Conservation (phyloP, 2,329 filamentous ascomycete species). For the Aspergillus japonicus region DNA sequence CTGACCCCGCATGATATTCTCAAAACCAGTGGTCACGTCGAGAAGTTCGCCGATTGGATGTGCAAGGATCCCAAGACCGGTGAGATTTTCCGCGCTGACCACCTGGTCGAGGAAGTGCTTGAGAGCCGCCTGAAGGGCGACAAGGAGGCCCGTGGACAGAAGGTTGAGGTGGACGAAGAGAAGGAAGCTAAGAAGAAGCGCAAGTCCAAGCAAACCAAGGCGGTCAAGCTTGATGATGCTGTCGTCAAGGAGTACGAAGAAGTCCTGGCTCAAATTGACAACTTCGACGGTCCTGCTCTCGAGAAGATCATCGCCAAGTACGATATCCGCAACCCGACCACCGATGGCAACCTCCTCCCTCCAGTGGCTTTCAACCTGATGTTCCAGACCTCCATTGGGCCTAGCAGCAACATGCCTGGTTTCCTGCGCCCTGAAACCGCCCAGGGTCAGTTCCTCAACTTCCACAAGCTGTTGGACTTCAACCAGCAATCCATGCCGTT, state of each 20-base stretch:
- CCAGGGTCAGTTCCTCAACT: constrained; percentile 97
- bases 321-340: constrained; percentile 83
- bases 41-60: constrained; percentile 99
- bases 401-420: constrained; percentile 80
- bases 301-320: constrained; percentile 87
- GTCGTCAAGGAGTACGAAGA: constrained; percentile 88
- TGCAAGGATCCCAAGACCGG: constrained; percentile 98
- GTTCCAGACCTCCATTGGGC: constrained; percentile 95
- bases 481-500: constrained; percentile 96
- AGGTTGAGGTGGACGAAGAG: constrained; percentile 64
- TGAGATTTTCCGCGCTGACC: constrained; percentile 93
- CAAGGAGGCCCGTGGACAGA: constrained; percentile 85
- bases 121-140: constrained; percentile 84
- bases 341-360: constrained; percentile 70
- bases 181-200: constrained; percentile 91
- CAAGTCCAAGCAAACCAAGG: constrained; percentile 71
- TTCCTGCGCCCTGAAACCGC: constrained; percentile 93
- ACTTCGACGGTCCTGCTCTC: constrained; percentile 84
- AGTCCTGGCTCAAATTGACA: constrained; percentile 89
- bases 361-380: constrained; percentile 97
- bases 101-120: constrained; percentile 92
- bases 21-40: constrained; percentile 94
- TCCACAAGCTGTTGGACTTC: constrained; percentile 92
- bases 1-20: constrained; percentile 90
- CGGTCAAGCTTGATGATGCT: constrained; percentile 81